A percentile compares a stretch with the other conserved stretches of the same genome.
phyloP scores from a whole-genome alignment of 306 rosid genomes.

The Mimosa bimucronata region DNA sequence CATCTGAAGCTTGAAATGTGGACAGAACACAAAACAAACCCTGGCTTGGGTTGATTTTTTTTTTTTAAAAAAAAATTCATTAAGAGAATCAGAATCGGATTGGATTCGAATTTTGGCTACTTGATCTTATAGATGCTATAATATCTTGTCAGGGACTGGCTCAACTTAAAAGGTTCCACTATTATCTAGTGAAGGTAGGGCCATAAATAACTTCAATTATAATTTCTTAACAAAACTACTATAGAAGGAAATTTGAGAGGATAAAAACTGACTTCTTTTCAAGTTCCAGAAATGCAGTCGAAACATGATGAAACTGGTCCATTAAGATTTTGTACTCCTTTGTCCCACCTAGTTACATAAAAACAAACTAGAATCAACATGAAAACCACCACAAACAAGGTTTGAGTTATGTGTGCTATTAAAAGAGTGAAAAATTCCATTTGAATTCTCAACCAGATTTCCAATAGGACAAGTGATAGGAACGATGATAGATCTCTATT shows the following conservation, averaged over 20 bases:
- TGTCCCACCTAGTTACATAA: constrained; percentile 76
- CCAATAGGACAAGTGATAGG: constrained; percentile 8
- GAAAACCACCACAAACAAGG: constrained; percentile 32
- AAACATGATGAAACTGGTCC: constrained; percentile 93
- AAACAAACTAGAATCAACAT: constrained; percentile 22
- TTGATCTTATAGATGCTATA: neutral
- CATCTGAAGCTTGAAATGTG: neutral
- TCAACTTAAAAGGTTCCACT: neutral
- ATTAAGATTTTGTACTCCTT: constrained; percentile 93
- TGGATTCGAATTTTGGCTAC: neutral
- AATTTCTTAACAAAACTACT: neutral
- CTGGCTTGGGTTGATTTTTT: neutral
- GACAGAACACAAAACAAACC: neutral
- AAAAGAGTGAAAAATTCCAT: neutral
- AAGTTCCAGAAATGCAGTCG: constrained; percentile 90
- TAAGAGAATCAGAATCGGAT: neutral
- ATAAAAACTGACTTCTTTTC: constrained; percentile 66
- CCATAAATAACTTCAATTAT: neutral
- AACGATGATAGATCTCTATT: no score
- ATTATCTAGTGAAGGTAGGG: neutral
- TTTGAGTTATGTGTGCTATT: constrained; percentile 8
- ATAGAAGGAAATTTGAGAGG: constrained; percentile 28
- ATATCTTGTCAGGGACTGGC: neutral
- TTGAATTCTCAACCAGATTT: constrained; percentile 23
- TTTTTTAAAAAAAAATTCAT: no score